Percentiles rank a stretch among this genome's conserved stretches.
Conservation (phyloP, 2,329 filamentous ascomycete genomes). For the Aspergillus luchuensis region DNA sequence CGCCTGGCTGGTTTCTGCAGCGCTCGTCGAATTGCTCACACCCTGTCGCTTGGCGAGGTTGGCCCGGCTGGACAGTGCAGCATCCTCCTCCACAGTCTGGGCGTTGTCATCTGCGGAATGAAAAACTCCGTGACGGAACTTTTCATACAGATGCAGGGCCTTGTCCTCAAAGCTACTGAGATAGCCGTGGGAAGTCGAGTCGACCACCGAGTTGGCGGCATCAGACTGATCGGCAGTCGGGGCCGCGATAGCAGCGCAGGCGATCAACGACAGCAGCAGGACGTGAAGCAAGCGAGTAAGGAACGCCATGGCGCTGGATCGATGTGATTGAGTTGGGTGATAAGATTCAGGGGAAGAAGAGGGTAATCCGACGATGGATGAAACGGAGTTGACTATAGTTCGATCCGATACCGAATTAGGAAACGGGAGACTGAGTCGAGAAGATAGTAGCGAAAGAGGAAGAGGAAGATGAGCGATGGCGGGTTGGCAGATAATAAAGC, state of each 20-base stretch:
- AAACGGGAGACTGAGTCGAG: background rate
- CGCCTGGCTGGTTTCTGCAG: slow-evolving; percentile 13
- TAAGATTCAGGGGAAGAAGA: background rate
- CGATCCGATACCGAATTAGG: background rate
- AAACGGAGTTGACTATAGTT: background rate
- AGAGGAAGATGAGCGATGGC: background rate
- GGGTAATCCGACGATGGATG: background rate
- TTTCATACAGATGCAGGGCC: slow-evolving; percentile 65
- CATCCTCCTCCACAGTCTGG: slow-evolving; percentile 62
- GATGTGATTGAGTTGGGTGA: background rate
- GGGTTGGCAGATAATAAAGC: background rate
- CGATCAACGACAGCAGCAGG: slow-evolving; percentile 29
- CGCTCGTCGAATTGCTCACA: slow-evolving; percentile 13
- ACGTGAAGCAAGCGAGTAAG: slow-evolving; percentile 27
- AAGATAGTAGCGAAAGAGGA: background rate
- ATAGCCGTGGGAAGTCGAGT: slow-evolving; percentile 53
- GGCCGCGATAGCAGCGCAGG: slow-evolving; percentile 30
- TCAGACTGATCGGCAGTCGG: slow-evolving; percentile 20
- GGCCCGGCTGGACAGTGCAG: slow-evolving; percentile 63
- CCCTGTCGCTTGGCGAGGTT: slow-evolving; percentile 64
- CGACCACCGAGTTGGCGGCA: slow-evolving; percentile 17
- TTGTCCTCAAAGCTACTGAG: slow-evolving; percentile 62
- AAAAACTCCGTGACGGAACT: slow-evolving; percentile 70
- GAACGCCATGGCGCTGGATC: slow-evolving; percentile 12
- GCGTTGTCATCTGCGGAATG: slow-evolving; percentile 65